Conservation (phyloP, 2,329 filamentous ascomycete genomes). For the Cladosporium cucumerinum region DNA sequence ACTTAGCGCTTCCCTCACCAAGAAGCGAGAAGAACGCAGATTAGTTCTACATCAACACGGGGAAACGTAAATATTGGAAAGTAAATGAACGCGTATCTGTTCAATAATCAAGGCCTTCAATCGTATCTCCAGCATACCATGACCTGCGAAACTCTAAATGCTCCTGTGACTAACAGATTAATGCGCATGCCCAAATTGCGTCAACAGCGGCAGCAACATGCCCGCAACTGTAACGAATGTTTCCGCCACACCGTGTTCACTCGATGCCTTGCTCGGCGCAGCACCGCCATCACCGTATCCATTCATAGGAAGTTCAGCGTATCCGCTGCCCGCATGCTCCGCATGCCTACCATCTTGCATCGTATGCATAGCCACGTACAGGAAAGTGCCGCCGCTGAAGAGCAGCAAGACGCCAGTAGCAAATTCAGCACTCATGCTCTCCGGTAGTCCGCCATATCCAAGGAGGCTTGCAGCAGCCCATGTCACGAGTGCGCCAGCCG, state of each 20-base stretch:
- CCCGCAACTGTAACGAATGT: conserved; percentile 68
- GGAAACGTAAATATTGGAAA: too few relatives aligned
- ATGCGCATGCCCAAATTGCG: conserved; percentile 75
- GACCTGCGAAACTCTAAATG: not conserved
- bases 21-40: too few relatives aligned
- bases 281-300: conserved; percentile 23
- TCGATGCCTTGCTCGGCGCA: not conserved
- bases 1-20: too few relatives aligned
- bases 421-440: conserved; percentile 65
- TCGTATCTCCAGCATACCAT: not conserved
- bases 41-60: too few relatives aligned
- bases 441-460: conserved; percentile 57
- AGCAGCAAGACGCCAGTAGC: conserved; percentile 88
- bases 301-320: conserved; percentile 25
- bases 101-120: not conserved
- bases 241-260: conserved; percentile 36
- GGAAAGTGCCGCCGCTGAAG: conserved; percentile 94
- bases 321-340: conserved; percentile 28
- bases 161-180: conserved; percentile 16
- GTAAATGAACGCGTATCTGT: too few relatives aligned
- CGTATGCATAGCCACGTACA: conserved; percentile 98
- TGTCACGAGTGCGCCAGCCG: conserved; percentile 77
- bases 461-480: conserved; percentile 75
- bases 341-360: conserved; percentile 73
- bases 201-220: conserved; percentile 74